phyloP scores from a whole-genome alignment of 2,329 filamentous ascomycete species.

The Fonsecaea pedrosoi region DNA sequence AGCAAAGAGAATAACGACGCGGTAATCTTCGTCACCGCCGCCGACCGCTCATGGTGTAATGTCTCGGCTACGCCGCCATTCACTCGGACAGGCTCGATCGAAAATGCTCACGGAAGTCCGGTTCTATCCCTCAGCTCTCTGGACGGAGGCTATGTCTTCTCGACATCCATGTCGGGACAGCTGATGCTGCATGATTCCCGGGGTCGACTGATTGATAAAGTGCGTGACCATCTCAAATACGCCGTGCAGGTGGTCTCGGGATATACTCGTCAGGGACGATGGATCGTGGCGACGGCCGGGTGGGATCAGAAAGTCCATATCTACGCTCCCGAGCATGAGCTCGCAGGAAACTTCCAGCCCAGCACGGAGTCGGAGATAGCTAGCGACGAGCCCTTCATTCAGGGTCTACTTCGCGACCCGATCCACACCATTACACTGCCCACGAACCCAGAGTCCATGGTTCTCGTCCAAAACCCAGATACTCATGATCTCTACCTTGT shows the following conservation, averaged over 20 bases:
- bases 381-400: constrained; percentile 31
- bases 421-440: constrained; percentile 52
- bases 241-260: constrained; percentile 55
- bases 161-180: constrained; percentile 66
- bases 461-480: constrained; percentile 60
- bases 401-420: constrained; percentile 49
- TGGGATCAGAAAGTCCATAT: constrained; percentile 66
- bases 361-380: neutral
- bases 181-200: constrained; percentile 55
- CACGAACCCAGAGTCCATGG: constrained; percentile 64
- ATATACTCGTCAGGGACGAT: constrained; percentile 30
- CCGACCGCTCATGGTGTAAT: constrained; percentile 33
- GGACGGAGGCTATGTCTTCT: constrained; percentile 54
- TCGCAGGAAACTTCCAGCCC: constrained; percentile 29
- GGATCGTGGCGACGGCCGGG: constrained; percentile 60
- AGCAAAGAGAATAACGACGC: constrained; percentile 14
- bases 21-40: constrained; percentile 31
- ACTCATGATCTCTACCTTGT: constrained; percentile 57
- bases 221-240: constrained; percentile 66
- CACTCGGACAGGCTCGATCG: constrained; percentile 6
- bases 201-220: constrained; percentile 45
- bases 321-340: constrained; percentile 48
- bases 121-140: constrained; percentile 60
- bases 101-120: constrained; percentile 46
- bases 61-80: constrained; percentile 25